Evolutionary conservation across 768 basidiomycete genomes (phyloP).

Genomic region (Sarcodon aspratus): DNA sequence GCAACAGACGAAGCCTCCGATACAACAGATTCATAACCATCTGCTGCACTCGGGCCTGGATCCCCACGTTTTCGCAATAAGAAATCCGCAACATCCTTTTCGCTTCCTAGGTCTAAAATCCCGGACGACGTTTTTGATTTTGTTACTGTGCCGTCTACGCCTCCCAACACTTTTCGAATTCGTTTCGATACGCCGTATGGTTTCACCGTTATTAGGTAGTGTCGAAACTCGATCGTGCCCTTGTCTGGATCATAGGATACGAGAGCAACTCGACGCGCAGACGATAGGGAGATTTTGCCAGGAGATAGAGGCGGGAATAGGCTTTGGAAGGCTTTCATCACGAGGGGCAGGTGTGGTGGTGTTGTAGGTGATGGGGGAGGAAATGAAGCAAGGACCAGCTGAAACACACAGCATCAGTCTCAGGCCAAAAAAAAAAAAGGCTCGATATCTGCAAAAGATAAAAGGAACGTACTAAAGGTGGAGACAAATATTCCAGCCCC

Average conservation of each 20-base stretch:
- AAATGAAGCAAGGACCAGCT: slow-evolving; percentile 91
- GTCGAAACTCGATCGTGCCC: slow-evolving; percentile 84
- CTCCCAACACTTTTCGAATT: slow-evolving; percentile 78
- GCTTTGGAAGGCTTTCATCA: slow-evolving; percentile 94
- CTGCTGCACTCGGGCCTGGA: slow-evolving; percentile 34
- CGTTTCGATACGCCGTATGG: slow-evolving; percentile 90
- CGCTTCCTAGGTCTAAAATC: slow-evolving; percentile 73
- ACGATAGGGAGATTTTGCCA: slow-evolving; percentile 66
- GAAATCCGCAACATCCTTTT: slow-evolving; percentile 94
- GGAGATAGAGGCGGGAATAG: slow-evolving; percentile 91
- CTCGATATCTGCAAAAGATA: not conserved
- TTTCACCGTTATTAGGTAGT: slow-evolving; percentile 92
- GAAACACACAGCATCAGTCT: slow-evolving; percentile 3
- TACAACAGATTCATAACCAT: slow-evolving; percentile 71
- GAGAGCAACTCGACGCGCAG: slow-evolving; percentile 89
- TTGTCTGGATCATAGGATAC: slow-evolving; percentile 82
- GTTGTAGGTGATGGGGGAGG: slow-evolving; percentile 63
- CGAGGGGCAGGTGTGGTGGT: slow-evolving; percentile 76
- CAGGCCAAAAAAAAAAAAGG: not conserved
- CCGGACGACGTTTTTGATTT: slow-evolving; percentile 21
- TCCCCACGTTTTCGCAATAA: slow-evolving; percentile 64
- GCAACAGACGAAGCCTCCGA: slow-evolving; percentile 73
- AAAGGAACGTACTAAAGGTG: slow-evolving; percentile 48
- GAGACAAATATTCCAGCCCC: slow-evolving; percentile 82
- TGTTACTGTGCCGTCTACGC: slow-evolving; percentile 25